Conservation (phyloP, 257 asterid species). For the Striga asiatica region DNA sequence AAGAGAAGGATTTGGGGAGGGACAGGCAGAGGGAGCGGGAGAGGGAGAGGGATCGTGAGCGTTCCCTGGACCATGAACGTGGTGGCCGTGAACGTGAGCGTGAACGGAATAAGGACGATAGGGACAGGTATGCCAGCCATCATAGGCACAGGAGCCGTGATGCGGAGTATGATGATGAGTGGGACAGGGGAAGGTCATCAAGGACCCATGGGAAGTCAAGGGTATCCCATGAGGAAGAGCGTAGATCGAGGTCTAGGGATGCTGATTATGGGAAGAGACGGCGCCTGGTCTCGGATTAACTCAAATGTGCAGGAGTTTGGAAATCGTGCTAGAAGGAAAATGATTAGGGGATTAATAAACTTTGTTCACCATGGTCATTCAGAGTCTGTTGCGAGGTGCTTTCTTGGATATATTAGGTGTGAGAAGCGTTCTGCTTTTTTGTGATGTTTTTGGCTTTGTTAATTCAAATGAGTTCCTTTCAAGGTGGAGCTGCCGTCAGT, state of each 20-base stretch:
- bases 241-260: constrained; percentile 66
- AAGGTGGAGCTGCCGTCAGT: constrained; percentile 22
- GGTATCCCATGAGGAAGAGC: constrained; percentile 50
- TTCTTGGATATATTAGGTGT: constrained; percentile 16
- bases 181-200: constrained; percentile 68
- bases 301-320: constrained; percentile 6
- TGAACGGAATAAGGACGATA: constrained; percentile 52
- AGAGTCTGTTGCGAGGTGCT: constrained; percentile 21
- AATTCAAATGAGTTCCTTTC: constrained; percentile 19
- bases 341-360: constrained; percentile 19
- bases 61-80: constrained; percentile 38
- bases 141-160: constrained; percentile 57
- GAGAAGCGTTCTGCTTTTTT: constrained; percentile 13
- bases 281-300: constrained; percentile 51
- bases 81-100: constrained; percentile 38
- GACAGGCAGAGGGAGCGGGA: constrained; percentile 56
- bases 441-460: constrained; percentile 13
- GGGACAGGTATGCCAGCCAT: constrained; percentile 53
- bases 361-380: constrained; percentile 22
- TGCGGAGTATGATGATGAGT: constrained; percentile 51
- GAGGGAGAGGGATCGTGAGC: constrained; percentile 50
- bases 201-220: constrained; percentile 56
- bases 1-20: constrained; percentile 46
- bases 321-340: constrained; percentile 15
- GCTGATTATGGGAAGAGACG: constrained; percentile 69